phyloP scores from a whole-genome alignment of 2,329 filamentous ascomycete species.

The Alternaria sp. region DNA sequence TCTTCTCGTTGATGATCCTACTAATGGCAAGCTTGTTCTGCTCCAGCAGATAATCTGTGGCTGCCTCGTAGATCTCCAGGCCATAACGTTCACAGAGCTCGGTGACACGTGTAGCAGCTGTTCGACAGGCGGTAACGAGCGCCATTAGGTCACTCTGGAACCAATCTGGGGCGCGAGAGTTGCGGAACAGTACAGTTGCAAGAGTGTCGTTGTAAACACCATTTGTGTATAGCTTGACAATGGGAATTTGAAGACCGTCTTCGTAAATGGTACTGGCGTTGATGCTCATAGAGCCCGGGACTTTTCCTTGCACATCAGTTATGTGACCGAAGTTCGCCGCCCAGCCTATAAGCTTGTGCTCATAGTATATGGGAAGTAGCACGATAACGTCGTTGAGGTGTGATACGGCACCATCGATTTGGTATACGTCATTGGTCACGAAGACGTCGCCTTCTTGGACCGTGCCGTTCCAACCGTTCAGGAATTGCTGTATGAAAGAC shows the following conservation, averaged over 20 bases:
- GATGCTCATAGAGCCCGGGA: conserved; percentile 62
- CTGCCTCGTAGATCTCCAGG: conserved; percentile 56
- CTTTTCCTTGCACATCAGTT: conserved; percentile 57
- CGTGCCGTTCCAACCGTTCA: conserved; percentile 58
- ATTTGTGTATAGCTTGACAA: conserved; percentile 58
- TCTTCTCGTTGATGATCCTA: conserved; percentile 58
- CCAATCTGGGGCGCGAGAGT: conserved; percentile 60
- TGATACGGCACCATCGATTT: conserved; percentile 59
- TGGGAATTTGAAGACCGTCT: conserved; percentile 61
- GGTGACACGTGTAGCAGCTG: conserved; percentile 55
- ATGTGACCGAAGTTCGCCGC: conserved; percentile 62
- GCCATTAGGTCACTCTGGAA: conserved; percentile 60
- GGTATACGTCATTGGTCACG: conserved; percentile 62
- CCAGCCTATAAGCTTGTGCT: conserved; percentile 58
- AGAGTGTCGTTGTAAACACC: conserved; percentile 57
- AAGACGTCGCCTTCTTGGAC: conserved; percentile 62
- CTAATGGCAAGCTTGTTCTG: conserved; percentile 57
- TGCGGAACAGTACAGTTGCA: conserved; percentile 58
- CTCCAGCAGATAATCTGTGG: conserved; percentile 55
- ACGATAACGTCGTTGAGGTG: conserved; percentile 63
- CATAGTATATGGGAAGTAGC: conserved; percentile 58
- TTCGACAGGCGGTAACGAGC: conserved; percentile 58
- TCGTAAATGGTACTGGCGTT: conserved; percentile 60
- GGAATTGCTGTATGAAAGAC: conserved; percentile 60
- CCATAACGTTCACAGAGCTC: conserved; percentile 59